Evolutionary conservation across 106 monocot species (phyloP), one percentile per base, ranked within the genome.

Genomic region (Dendrobium officinale): DNA sequence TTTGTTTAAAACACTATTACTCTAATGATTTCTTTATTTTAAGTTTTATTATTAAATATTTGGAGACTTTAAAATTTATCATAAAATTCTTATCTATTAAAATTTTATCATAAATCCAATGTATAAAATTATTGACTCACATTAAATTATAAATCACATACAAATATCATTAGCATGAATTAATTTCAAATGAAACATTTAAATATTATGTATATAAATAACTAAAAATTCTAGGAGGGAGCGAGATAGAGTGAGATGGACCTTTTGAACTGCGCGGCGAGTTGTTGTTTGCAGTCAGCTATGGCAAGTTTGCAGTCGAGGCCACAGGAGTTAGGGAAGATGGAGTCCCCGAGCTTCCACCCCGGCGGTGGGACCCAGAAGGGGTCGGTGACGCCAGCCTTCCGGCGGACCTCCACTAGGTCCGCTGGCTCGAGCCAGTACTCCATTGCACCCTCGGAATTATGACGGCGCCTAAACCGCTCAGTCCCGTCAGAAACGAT

Each of bases 361-460:
- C 95, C 93, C 0, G 84, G 84, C 3, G 95, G 95, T 0, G 99
- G 99, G 26, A 87, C 56, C 99, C 99, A 99, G 73, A 82, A 89
- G 29, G 89, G 83, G 33, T 99, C 93, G 16, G 33, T 37, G 18
- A 95, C 85, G n/a, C 99, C 95, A 8, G 95, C 91, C 42, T 75
- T 73, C 19, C 77, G 64, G 20, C 99, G 83, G 6, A 85, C 43
- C 61, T 99, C 91, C 31, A 76, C 82, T 18, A 95, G 85, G 6
- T 95, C 93, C 0, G 87, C 90, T 1, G 93, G 89, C 79, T 99
- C 99, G 2, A 99, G 83, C 99, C 99, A 99, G 66, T 99, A 99
- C 88, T 99, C 99, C 91, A 99, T 99, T 15, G 86, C 88, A 1
- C 99, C 99, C 20, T 99, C 95, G 1, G 93, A 81, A 76, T 99